phyloP scores from a whole-genome alignment of 306 rosid genomes.

The Acacia confusa region DNA sequence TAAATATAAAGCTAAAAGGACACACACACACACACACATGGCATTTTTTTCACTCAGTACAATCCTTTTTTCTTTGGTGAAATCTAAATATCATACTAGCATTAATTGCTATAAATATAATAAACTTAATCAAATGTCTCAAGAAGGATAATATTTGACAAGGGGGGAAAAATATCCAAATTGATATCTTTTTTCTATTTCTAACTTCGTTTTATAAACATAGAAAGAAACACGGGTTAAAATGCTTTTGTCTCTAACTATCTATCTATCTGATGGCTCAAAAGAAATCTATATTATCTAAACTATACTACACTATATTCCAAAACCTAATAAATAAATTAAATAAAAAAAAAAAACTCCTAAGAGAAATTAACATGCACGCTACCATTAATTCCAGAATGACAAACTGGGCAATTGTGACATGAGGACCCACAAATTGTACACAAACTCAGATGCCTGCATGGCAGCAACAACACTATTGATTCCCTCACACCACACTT shows the following conservation, averaged over 20 bases:
- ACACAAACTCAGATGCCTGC: conserved; percentile 86
- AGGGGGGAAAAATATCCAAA: background rate
- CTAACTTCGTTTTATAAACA: background rate
- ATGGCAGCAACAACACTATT: conserved; percentile 72
- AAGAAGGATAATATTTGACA: no score
- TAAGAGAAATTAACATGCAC: conserved; percentile 83
- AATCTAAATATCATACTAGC: background rate
- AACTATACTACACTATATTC: background rate
- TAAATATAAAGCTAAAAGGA: background rate
- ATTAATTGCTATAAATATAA: no score
- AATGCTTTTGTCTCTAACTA: background rate
- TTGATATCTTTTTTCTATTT: background rate
- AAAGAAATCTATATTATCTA: background rate
- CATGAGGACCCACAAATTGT: conserved; percentile 67
- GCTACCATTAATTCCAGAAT: conserved; percentile 54
- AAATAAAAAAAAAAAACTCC: background rate
- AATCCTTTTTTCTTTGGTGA: background rate
- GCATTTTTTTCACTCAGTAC: background rate
- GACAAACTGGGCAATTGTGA: conserved; percentile 64
- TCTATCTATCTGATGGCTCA: background rate
- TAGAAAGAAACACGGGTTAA: no score
- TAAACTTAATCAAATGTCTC: background rate
- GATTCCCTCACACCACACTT: conserved; percentile 62
- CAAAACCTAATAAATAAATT: background rate
- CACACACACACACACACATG: background rate